Evolutionary conservation across 345 rosid species (phyloP), one percentile per base, ranked within the genome.

Genomic region (Lepidium africanum): DNA sequence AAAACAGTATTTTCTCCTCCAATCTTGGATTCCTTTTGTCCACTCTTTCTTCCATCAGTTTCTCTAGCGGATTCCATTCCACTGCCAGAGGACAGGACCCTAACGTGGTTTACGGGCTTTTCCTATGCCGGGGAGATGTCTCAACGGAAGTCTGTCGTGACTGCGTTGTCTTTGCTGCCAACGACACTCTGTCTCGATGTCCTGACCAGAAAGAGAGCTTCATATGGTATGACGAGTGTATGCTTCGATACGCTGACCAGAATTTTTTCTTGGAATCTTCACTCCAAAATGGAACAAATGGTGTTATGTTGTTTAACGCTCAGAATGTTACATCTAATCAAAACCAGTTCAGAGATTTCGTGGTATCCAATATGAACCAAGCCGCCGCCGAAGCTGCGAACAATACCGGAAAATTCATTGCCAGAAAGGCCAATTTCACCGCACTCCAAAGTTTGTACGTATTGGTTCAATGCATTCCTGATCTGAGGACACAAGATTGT

Each of bases 401-500:
- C 6, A 41, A 5, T 41, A 2, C 15, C 2, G 12, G 45, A 13
- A 41, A 41, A 13, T 41, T 41, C 8, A 0, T 0, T 13, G 45
- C 45, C 7, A 41, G 15, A 41, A 41, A 13, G 2, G 45, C 2
- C 45, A 41, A 13, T 41, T 41, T 10, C 2, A 38, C 43, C 0
- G 14, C 0, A 3, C 7, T 27, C 5, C 14, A 59, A 14, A 32
- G 1, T 0, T 12, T 84, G 36, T 84, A 63, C 63, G 36, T 19
- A 5, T 77, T 84, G 1, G 78, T 16, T 2, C 81, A 84, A 79
- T 84, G 89, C 70, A 75, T 69, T 2, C 82, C 74, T 5, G 85
- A 80, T 63, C 23, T 82, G 32, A 54, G 74, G 2, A 1, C 17
- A 2, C 0, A 1, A 0, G 75, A 38, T 4, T 81, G 83, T 30